phyloP scores from a whole-genome alignment of 148 eudicot species.

The Cornus suecica region DNA sequence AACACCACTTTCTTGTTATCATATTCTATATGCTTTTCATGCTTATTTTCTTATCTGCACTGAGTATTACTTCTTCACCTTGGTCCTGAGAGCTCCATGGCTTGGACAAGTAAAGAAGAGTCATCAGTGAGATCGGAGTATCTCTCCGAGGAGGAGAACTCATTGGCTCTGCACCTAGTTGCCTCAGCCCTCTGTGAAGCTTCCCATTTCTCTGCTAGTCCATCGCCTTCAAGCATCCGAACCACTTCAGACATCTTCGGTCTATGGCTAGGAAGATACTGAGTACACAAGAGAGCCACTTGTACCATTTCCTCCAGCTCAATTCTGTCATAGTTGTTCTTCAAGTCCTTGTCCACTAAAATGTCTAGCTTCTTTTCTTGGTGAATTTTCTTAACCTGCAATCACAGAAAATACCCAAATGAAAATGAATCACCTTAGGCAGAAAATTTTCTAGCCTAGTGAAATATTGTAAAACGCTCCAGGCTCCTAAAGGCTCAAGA shows the following conservation, averaged over 20 bases:
- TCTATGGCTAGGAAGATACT: conserved; percentile 70
- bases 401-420: conserved; percentile 2
- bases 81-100: conserved; percentile 97
- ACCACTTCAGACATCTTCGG: conserved; percentile 98
- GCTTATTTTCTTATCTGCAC: background rate
- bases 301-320: conserved; percentile 92
- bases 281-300: conserved; percentile 91
- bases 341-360: conserved; percentile 81
- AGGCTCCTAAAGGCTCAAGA: no score
- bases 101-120: conserved; percentile 85
- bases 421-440: background rate
- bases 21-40: background rate
- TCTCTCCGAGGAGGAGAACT: conserved; percentile 78
- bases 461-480: no score
- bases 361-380: conserved; percentile 77
- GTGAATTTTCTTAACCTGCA: conserved; percentile 76
- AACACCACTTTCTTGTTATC: background rate
- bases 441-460: background rate
- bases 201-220: conserved; percentile 97
- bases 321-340: conserved; percentile 55
- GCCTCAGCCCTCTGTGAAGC: conserved; percentile 82
- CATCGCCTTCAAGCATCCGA: conserved; percentile 95
- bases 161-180: conserved; percentile 59
- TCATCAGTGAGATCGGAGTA: conserved; percentile 95
- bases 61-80: conserved; percentile 34